Percentiles rank a stretch among this genome's conserved stretches.
Conservation (phyloP, 2,329 filamentous ascomycete species). For the Aspergillus viridinutans region DNA sequence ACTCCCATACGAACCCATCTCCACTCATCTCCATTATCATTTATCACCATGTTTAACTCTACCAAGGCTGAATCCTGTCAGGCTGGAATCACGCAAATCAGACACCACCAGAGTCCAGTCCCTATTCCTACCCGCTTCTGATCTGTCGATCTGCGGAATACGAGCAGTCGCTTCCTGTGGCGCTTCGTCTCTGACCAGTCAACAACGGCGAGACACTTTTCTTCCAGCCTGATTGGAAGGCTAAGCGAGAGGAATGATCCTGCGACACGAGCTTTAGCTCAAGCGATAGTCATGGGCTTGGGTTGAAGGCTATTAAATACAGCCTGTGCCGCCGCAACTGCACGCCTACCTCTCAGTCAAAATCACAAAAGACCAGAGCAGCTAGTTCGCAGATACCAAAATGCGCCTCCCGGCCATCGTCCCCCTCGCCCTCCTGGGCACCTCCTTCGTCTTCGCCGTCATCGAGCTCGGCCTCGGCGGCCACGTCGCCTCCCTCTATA, state of each 20-base stretch:
- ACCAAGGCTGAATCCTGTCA: too few relatives aligned
- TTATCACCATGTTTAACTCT: background rate
- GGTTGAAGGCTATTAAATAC: background rate
- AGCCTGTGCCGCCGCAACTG: background rate
- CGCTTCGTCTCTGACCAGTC: background rate
- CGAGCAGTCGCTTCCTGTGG: background rate
- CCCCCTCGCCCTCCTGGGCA: conserved; percentile 21
- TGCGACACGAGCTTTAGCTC: background rate
- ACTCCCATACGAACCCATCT: background rate
- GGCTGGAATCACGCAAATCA: background rate
- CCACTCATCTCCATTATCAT: background rate
- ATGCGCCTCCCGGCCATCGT: conserved; percentile 18
- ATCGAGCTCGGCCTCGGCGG: conserved; percentile 26
- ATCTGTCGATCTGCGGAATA: background rate
- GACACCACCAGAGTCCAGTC: background rate
- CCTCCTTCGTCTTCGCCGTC: conserved; percentile 21
- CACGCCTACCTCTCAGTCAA: background rate
- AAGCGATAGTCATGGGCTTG: background rate
- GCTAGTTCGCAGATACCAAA: too few relatives aligned
- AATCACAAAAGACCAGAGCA: too few relatives aligned
- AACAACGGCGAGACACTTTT: background rate
- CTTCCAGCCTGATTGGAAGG: background rate
- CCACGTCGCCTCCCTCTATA: conserved; percentile 11
- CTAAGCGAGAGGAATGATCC: background rate
- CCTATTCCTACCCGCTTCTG: too few relatives aligned